Evolutionary conservation across 2,329 filamentous ascomycete genomes (phyloP).

Genomic region (Sporothrix globosa): DNA sequence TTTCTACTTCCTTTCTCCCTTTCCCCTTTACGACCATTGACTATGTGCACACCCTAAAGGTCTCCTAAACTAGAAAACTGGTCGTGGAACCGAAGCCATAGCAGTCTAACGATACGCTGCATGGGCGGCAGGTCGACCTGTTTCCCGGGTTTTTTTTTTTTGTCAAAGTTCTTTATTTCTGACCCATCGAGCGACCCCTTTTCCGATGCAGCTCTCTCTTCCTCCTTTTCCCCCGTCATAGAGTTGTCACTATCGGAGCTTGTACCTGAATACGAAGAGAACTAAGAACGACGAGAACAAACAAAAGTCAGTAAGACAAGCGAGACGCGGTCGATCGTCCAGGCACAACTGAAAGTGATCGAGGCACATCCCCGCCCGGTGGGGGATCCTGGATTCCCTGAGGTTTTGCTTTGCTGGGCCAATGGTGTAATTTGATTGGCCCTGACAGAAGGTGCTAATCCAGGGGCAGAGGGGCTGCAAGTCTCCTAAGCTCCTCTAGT

Average conservation of each 20-base stretch:
- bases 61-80: not conserved
- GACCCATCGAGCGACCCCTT: not conserved
- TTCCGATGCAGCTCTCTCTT: not conserved
- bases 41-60: not conserved
- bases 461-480: conserved; percentile 19
- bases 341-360: not conserved
- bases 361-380: not conserved
- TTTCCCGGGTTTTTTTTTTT: conserved; percentile 5
- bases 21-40: not conserved
- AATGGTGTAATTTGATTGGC: conserved; percentile 26
- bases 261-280: conserved; percentile 1
- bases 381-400: not conserved
- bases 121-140: not conserved
- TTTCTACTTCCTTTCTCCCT: not conserved
- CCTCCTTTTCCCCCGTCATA: not conserved
- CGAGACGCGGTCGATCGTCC: not conserved
- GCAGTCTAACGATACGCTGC: not conserved
- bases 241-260: not conserved
- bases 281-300: not conserved
- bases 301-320: not conserved
- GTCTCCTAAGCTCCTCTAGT: not conserved
- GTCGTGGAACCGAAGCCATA: conserved; percentile 1
- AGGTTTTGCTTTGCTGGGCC: conserved; percentile 1
- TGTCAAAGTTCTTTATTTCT: not conserved
- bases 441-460: not conserved